A percentile compares a stretch with the other conserved stretches of the same genome.
phyloP scores from a whole-genome alignment of 73 alveolate species.

The Paramecium sonneborni region DNA sequence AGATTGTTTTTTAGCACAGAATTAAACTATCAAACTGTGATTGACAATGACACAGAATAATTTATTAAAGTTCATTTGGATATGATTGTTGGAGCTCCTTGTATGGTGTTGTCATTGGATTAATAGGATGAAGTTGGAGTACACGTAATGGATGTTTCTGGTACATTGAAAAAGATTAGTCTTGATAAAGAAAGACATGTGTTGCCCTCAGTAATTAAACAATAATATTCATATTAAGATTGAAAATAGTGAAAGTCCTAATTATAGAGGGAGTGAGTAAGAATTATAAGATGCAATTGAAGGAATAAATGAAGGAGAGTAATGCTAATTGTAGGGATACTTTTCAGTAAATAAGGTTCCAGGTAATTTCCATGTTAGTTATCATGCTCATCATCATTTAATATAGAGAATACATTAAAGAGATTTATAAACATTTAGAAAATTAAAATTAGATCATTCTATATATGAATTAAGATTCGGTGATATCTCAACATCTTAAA shows the following conservation, averaged over 20 bases:
- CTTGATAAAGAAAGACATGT: background rate
- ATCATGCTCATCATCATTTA: conserved; percentile 60
- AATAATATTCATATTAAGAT: background rate
- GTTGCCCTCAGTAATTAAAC: background rate
- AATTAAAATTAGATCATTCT: conserved; percentile 44
- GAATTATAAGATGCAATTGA: conserved; percentile 50
- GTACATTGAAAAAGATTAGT: background rate
- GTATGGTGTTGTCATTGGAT: conserved; percentile 23
- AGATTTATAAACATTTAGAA: conserved; percentile 16
- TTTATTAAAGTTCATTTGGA: conserved; percentile 30
- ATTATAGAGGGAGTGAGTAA: conserved; percentile 55
- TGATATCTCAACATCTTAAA: background rate
- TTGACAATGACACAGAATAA: conserved; percentile 38
- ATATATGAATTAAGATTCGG: conserved; percentile 57
- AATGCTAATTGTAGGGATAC: conserved; percentile 36
- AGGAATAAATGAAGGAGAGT: conserved; percentile 55
- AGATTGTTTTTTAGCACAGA: conserved; percentile 4
- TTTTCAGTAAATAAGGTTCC: conserved; percentile 57
- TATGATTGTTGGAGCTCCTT: conserved; percentile 3
- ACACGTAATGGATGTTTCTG: conserved; percentile 45
- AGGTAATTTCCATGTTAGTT: conserved; percentile 67
- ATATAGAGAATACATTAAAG: conserved; percentile 37
- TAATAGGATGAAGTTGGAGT: conserved; percentile 50
- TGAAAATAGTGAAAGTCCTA: conserved; percentile 9
- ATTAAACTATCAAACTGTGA: conserved; percentile 28